phyloP scores from a whole-genome alignment of 768 basidiomycete species.

The Mycena crocata region DNA sequence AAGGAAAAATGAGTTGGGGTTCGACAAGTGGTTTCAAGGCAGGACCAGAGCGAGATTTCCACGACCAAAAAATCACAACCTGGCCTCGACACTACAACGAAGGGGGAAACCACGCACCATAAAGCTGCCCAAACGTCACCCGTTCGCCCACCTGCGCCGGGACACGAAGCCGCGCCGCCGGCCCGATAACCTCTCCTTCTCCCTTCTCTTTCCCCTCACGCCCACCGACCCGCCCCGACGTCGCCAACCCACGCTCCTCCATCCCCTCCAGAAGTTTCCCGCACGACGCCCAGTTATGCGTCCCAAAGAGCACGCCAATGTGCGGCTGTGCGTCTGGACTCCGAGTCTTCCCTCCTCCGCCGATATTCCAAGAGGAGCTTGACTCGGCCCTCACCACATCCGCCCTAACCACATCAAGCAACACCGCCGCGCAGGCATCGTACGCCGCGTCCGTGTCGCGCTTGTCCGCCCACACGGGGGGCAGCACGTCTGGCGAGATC shows the following conservation, averaged over 20 bases:
- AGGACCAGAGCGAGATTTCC: no score
- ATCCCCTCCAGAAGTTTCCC: constrained; percentile 71
- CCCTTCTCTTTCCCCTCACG: no score
- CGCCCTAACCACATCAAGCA: constrained; percentile 67
- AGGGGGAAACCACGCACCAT: constrained; percentile 62
- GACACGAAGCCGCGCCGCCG: constrained; percentile 52
- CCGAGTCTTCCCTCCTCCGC: no score
- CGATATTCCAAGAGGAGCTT: no score
- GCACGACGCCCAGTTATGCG: constrained; percentile 85
- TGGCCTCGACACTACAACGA: background rate
- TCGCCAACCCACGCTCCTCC: constrained; percentile 65
- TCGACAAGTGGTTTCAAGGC: no score
- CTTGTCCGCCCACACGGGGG: constrained; percentile 80
- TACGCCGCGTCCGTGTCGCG: constrained; percentile 80
- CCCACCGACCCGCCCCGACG: no score
- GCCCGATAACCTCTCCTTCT: no score
- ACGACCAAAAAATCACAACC: background rate
- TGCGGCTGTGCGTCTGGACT: constrained; percentile 36
- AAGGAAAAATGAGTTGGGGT: no score
- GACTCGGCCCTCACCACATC: constrained; percentile 55
- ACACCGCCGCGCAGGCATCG: constrained; percentile 66
- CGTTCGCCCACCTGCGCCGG: constrained; percentile 69
- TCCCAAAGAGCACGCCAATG: constrained; percentile 84
- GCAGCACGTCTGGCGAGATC: constrained; percentile 66
- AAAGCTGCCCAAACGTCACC: constrained; percentile 84